Percentiles rank a stretch among this genome's conserved stretches.
phyloP scores from a whole-genome alignment of 192 early-diverging fungal species.

The Coemansia nantahalensis region DNA sequence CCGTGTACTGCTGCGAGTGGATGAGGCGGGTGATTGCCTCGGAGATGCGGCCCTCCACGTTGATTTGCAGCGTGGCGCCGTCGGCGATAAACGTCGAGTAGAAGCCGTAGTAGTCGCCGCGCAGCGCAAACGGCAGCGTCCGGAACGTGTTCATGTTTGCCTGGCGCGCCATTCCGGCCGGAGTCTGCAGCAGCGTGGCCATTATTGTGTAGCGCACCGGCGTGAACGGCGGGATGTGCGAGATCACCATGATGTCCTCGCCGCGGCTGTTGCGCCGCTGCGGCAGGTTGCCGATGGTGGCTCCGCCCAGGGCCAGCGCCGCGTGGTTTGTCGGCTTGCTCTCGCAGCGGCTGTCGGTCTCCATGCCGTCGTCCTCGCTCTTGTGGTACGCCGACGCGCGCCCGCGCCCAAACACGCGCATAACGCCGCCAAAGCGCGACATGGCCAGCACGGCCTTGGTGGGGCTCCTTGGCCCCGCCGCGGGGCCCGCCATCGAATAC shows the following conservation, averaged over 20 bases:
- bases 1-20: constrained; percentile 51
- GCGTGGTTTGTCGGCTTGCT: constrained; percentile 41
- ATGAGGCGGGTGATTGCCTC: constrained; percentile 48
- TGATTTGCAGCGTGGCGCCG: constrained; percentile 50
- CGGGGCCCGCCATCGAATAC: too few relatives aligned
- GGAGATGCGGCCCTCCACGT: constrained; percentile 47
- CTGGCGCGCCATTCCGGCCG: constrained; percentile 41
- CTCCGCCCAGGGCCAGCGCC: constrained; percentile 38
- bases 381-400: too few relatives aligned
- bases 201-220: constrained; percentile 47
- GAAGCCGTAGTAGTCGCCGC: constrained; percentile 54
- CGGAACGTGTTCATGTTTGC: constrained; percentile 51
- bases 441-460: background rate
- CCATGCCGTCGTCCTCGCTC: background rate
- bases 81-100: constrained; percentile 55
- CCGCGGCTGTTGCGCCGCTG: constrained; percentile 50
- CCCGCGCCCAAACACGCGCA: constrained; percentile 9
- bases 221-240: constrained; percentile 51
- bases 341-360: constrained; percentile 4
- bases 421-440: constrained; percentile 14
- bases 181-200: constrained; percentile 47
- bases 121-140: constrained; percentile 50
- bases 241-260: constrained; percentile 51
- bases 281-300: constrained; percentile 47
- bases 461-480: constrained; percentile 1